Base-by-base conservation (phyloP, 768 basidiomycete genomes). In the Chalciporus piperatus region DNA sequence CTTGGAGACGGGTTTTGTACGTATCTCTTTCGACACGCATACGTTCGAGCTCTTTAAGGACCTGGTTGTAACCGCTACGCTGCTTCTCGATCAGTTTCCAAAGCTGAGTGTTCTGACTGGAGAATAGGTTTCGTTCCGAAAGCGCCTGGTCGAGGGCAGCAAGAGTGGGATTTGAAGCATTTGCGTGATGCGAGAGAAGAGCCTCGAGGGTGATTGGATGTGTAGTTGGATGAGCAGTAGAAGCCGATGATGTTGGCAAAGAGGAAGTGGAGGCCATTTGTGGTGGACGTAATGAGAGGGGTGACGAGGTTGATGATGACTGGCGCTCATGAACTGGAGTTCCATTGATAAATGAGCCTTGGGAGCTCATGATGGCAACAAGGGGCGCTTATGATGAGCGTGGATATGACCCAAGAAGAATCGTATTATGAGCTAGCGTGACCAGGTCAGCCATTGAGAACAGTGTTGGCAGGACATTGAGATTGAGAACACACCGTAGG, bases 81-180 rank as follows among this genome's bases (percentile, higher is more conserved):
- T 94, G 91, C 67, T 93, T 95, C 77, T 95, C 92, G 64, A 96
- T 86, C 56, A 95, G 79, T 69, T 94, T 95, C 94, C 94, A 96
- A 19, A 96, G 82, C 71, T 95, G 92, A 14, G 84, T 73, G 66
- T 96, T 96, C 74, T 96, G 93, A 4, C 82, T 70, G 11, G 87
- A 81, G 45, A 94, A 81, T 37, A 74, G 70, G 63, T 95, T 96
- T 57, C 93, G 82, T 62, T 98, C 94, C 14, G 76, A 76, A 23
- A 96, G 74, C 8, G 84, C 82, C 51, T 84, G 80, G 22, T 92
- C 90, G 25, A 96, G 78, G 3, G 93, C 92, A 32, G 67, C 70
- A 39, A 68, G 66, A 40, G 58, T 75, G 37, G 84, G 84, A 69
- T 84, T 80, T 42, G 76, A 66, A 1, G 80, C 70, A 19, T 68